A percentile compares a stretch with the other conserved stretches of the same genome.
Evolutionary conservation across 2,329 filamentous ascomycete genomes (phyloP).

Genomic region (Pochonia chlamydosporia): DNA sequence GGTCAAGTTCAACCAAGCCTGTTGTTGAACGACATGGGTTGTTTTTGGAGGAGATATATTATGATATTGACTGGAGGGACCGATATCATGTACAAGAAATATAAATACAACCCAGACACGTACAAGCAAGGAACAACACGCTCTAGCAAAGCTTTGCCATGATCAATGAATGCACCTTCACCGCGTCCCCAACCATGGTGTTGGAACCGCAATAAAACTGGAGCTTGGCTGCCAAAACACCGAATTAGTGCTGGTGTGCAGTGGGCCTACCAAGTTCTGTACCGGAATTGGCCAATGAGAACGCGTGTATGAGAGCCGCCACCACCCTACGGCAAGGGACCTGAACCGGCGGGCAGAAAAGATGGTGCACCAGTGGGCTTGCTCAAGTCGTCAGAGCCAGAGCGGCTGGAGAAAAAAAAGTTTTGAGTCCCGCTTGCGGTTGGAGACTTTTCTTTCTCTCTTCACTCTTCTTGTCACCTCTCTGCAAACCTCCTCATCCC

Average conservation of each 20-base stretch:
- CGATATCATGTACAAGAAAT: too few relatives aligned
- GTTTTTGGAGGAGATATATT: too few relatives aligned
- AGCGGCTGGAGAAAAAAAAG: slow-evolving; percentile 3
- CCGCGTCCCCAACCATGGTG: too few relatives aligned
- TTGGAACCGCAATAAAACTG: too few relatives aligned
- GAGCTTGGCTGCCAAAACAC: too few relatives aligned
- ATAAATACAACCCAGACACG: too few relatives aligned
- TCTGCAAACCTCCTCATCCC: slow-evolving; percentile 8
- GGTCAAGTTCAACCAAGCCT: too few relatives aligned
- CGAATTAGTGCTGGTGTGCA: not conserved
- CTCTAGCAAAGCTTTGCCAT: too few relatives aligned
- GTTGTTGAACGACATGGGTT: too few relatives aligned
- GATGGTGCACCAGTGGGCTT: not conserved
- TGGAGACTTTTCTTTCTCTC: slow-evolving; percentile 13
- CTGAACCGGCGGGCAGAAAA: not conserved
- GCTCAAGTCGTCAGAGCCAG: not conserved
- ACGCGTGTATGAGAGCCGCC: not conserved
- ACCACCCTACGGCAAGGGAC: slow-evolving; percentile 6
- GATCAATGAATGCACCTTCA: too few relatives aligned
- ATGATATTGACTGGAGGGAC: too few relatives aligned
- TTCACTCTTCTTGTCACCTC: slow-evolving; percentile 7
- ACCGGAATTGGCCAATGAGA: slow-evolving; percentile 7
- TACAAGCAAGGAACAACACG: too few relatives aligned
- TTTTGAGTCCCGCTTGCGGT: slow-evolving; percentile 5
- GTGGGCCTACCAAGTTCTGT: slow-evolving; percentile 1